Evolutionary conservation across 768 basidiomycete species (phyloP).

Genomic region (Rhizopogon salebrosus): DNA sequence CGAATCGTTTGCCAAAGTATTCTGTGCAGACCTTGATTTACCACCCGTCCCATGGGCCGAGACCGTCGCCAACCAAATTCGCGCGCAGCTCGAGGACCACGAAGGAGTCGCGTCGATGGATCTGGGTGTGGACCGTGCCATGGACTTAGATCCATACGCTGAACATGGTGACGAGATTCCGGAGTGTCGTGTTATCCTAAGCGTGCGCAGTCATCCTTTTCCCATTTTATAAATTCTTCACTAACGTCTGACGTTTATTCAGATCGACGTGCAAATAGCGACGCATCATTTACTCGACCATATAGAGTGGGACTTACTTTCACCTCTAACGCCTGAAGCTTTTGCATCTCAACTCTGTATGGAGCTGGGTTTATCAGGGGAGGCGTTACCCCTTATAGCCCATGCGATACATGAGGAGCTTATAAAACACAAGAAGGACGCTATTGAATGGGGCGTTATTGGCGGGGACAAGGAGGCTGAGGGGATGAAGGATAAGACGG

Average conservation of each 20-base stretch:
- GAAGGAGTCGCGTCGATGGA: conserved; percentile 79
- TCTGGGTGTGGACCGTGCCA: conserved; percentile 35
- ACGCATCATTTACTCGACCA: conserved; percentile 89
- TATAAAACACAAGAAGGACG: conserved; percentile 91
- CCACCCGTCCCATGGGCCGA: conserved; percentile 62
- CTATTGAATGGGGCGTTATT: conserved; percentile 89
- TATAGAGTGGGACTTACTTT: conserved; percentile 98
- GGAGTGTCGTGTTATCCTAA: conserved; percentile 79
- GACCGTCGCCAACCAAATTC: conserved; percentile 80
- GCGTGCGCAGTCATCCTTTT: conserved; percentile 41
- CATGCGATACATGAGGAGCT: conserved; percentile 96
- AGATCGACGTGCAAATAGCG: conserved; percentile 97
- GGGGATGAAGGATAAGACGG: conserved; percentile 78
- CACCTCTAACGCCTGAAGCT: conserved; percentile 80
- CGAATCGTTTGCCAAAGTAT: conserved; percentile 76
- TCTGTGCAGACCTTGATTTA: conserved; percentile 86
- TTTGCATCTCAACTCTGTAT: conserved; percentile 77
- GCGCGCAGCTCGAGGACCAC: conserved; percentile 87
- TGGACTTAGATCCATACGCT: conserved; percentile 32
- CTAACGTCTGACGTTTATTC: not conserved
- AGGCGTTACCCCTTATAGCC: conserved; percentile 83
- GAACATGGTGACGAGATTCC: conserved; percentile 52
- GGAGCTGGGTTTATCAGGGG: conserved; percentile 85
- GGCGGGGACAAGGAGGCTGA: conserved; percentile 52
- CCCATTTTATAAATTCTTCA: not conserved